A percentile compares a stretch with the other conserved stretches of the same genome.
phyloP scores from a whole-genome alignment of 2,329 filamentous ascomycete species.

The Aspergillus neoniger region DNA sequence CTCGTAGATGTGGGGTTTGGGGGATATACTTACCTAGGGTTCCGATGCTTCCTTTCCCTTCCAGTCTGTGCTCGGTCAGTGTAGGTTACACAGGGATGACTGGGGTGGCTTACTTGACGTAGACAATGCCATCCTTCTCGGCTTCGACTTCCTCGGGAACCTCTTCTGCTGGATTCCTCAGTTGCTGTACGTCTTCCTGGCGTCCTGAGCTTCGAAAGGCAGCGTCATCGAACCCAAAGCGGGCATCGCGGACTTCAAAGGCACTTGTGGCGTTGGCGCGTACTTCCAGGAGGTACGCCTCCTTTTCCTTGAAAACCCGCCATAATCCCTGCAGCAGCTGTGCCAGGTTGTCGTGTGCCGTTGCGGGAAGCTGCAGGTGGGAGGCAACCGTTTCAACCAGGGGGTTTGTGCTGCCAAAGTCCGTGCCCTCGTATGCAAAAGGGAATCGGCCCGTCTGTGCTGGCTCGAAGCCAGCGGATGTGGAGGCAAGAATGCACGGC shows the following conservation, averaged over 20 bases:
- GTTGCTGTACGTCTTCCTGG: constrained; percentile 60
- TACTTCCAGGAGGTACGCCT: constrained; percentile 64
- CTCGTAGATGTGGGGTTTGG: not conserved
- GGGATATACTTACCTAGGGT: constrained; percentile 57
- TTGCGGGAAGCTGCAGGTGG: constrained; percentile 57
- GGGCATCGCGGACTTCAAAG: constrained; percentile 56
- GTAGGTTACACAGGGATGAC: too few relatives aligned
- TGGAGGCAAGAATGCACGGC: constrained; percentile 66
- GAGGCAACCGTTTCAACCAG: constrained; percentile 44
- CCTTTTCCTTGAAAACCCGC: constrained; percentile 63
- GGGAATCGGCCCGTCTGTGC: constrained; percentile 57
- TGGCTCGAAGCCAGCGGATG: constrained; percentile 49
- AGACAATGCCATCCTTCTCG: constrained; percentile 74
- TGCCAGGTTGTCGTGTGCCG: constrained; percentile 49
- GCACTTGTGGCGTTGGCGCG: constrained; percentile 45
- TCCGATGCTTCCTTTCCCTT: constrained; percentile 65
- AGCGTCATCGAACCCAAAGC: constrained; percentile 70
- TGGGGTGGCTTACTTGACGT: constrained; percentile 58
- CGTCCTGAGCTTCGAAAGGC: constrained; percentile 64
- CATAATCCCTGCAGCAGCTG: constrained; percentile 58
- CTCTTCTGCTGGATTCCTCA: constrained; percentile 56
- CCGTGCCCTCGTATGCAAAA: constrained; percentile 59
- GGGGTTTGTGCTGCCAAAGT: constrained; percentile 46
- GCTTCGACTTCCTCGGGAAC: constrained; percentile 62
- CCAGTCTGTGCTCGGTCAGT: constrained; percentile 36